Evolutionary conservation across 768 basidiomycete species (phyloP).

Genomic region (Dacryopinax primogenitus): DNA sequence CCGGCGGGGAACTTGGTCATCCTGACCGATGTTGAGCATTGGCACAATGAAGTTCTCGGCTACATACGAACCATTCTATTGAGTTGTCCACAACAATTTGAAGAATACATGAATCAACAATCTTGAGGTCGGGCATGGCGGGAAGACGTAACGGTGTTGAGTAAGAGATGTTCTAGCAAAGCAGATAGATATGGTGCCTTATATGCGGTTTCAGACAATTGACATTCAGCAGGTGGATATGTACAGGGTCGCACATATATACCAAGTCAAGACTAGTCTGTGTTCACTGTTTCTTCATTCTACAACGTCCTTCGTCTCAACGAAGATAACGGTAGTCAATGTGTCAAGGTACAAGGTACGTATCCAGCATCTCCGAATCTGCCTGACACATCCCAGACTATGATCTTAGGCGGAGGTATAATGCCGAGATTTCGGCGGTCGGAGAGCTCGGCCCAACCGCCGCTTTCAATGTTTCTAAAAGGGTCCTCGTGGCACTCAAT

Average conservation of each 20-base stretch:
- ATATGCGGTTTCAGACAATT: not conserved
- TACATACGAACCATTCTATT: conserved; percentile 54
- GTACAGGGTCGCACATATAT: not conserved
- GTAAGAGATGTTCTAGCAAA: not conserved
- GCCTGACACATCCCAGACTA: too few relatives aligned
- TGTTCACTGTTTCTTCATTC: not conserved
- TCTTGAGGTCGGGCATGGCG: not conserved
- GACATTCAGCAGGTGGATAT: not conserved
- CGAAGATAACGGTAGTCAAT: not conserved
- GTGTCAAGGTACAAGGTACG: too few relatives aligned
- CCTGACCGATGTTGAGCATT: conserved; percentile 32
- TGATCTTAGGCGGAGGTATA: not conserved
- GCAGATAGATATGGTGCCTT: not conserved
- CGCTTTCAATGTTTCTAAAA: not conserved
- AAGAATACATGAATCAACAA: conserved; percentile 4
- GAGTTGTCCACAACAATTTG: conserved; percentile 65
- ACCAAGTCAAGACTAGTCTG: not conserved
- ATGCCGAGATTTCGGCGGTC: not conserved
- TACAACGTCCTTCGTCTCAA: not conserved
- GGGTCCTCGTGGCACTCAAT: conserved; percentile 6
- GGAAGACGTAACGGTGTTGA: not conserved
- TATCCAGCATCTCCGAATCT: too few relatives aligned
- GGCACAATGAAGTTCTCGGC: not conserved
- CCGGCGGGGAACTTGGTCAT: conserved; percentile 68
- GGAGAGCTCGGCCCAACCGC: not conserved